Evolutionary conservation across 768 basidiomycete species (phyloP), one percentile per base, ranked within the genome.

Genomic region (Phaffia tasmanica): DNA sequence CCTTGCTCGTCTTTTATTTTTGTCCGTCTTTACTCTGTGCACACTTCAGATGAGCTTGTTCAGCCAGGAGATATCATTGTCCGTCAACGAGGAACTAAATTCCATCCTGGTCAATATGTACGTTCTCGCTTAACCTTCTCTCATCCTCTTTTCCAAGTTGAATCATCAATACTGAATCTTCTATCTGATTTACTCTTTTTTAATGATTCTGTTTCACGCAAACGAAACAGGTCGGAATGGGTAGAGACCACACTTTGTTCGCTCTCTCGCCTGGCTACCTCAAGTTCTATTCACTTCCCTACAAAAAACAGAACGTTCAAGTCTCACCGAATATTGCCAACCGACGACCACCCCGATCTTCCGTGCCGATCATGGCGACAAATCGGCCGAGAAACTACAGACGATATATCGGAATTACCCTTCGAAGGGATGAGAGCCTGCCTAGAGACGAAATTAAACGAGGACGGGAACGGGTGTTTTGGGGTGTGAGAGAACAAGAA

Each of bases 21-120:
- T 51, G 5, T 2, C 53, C 3, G 21, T 1, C 15, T 30, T 42
- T 57, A 0, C 48, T 18, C 35, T 15, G 16, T 30, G 11, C 11
- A 32, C 21, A 16, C 11, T 54, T 6, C 69, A 97, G 94, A 95
- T 74, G 86, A 97, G 77, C 83, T 82, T 77, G 92, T 97, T 29
- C 82, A 88, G 29, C 89, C 95, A 11, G 95, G 95, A 53, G 89
- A 94, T 79, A 97, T 99, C 72, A 88, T 99, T 74, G 85, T 98
- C 42, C 83, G 95, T 55, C 95, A 99, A 76, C 83, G 95, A 70
- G 95, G 95, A 11, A 87, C 87, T 0, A 80, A 86, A 60, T 94
- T 95, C 78, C 91, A 94, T 74, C 85, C 94, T 5, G 94, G 93
- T 0, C 92, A 91, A 75, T 85, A 97, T 76, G 93, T 92, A 76